Percentiles rank a stretch among this genome's conserved stretches.
phyloP scores from a whole-genome alignment of 257 asterid species.

The Paraleonurus japonicus region DNA sequence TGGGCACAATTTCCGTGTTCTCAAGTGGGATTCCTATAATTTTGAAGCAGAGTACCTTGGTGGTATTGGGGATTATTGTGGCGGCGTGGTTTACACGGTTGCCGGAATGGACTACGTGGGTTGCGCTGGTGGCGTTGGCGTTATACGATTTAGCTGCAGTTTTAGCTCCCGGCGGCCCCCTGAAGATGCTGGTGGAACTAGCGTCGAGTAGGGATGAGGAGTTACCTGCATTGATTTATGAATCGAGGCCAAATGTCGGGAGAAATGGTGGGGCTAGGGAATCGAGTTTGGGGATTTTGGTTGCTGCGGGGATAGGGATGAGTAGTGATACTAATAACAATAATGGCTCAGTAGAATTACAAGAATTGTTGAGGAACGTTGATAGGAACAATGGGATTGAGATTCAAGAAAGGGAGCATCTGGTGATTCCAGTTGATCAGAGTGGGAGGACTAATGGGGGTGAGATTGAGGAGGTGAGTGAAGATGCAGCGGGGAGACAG shows the following conservation, averaged over 20 bases:
- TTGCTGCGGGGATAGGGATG: slow-evolving; percentile 49
- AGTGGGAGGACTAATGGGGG: slow-evolving; percentile 23
- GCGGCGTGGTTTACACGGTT: slow-evolving; percentile 90
- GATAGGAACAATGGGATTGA: slow-evolving; percentile 27
- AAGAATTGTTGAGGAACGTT: slow-evolving; percentile 35
- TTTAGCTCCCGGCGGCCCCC: slow-evolving; percentile 92
- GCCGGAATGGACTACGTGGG: slow-evolving; percentile 99
- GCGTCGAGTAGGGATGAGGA: slow-evolving; percentile 85
- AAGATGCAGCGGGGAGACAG: slow-evolving; percentile 54
- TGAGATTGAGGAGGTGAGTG: slow-evolving; percentile 58
- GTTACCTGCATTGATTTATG: slow-evolving; percentile 90
- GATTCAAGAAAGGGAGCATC: slow-evolving; percentile 33
- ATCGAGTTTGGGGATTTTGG: slow-evolving; percentile 50
- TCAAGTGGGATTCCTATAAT: slow-evolving; percentile 74
- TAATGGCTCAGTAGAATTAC: slow-evolving; percentile 50
- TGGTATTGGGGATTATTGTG: slow-evolving; percentile 73
- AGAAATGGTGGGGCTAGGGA: slow-evolving; percentile 42
- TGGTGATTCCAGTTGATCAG: slow-evolving; percentile 25
- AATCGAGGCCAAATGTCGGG: slow-evolving; percentile 67
- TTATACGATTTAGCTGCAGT: slow-evolving; percentile 88
- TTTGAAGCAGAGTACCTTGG: slow-evolving; percentile 77
- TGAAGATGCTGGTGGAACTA: slow-evolving; percentile 85
- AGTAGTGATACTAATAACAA: slow-evolving; percentile 21
- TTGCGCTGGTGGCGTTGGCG: slow-evolving; percentile 80
- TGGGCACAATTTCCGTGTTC: slow-evolving; percentile 79